Conservation (phyloP, 1,284 basidiomycete genomes). For the Ustilago trichophora region DNA sequence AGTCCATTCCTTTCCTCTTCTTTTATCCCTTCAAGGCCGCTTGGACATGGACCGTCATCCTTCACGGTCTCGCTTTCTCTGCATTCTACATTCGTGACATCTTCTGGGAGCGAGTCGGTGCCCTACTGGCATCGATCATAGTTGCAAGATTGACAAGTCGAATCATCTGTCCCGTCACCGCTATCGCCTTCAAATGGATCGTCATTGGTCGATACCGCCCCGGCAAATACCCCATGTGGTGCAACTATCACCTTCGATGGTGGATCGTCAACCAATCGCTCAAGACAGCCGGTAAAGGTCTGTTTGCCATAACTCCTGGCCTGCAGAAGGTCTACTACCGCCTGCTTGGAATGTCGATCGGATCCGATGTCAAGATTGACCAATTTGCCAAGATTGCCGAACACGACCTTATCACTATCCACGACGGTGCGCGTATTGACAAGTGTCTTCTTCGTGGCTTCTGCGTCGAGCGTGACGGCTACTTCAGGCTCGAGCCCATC, state of each 20-base stretch:
- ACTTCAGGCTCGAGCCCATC: constrained; percentile 65
- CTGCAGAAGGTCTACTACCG: constrained; percentile 64
- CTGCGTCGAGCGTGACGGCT: constrained; percentile 66
- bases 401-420: constrained; percentile 65
- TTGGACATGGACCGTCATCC: constrained; percentile 66
- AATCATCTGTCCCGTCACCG: constrained; percentile 65
- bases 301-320: constrained; percentile 61
- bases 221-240: constrained; percentile 66
- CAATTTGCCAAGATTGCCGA: constrained; percentile 61
- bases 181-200: constrained; percentile 67
- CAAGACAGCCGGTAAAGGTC: constrained; percentile 63
- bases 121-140: constrained; percentile 61
- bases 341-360: constrained; percentile 64
- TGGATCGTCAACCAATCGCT: constrained; percentile 67
- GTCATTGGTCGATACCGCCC: constrained; percentile 65
- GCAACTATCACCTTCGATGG: constrained; percentile 66
- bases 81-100: constrained; percentile 65
- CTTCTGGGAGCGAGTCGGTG: constrained; percentile 66
- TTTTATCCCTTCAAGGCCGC: constrained; percentile 66
- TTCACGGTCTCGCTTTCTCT: constrained; percentile 66
- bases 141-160: constrained; percentile 64
- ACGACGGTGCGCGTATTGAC: constrained; percentile 65
- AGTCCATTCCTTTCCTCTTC: constrained; percentile 62
- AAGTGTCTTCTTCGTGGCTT: constrained; percentile 65
- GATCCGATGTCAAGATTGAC: constrained; percentile 63